Evolutionary conservation across 2,329 filamentous ascomycete genomes (phyloP), one percentile per base, ranked within the genome.

Genomic region (Ceratocystis ficicola): DNA sequence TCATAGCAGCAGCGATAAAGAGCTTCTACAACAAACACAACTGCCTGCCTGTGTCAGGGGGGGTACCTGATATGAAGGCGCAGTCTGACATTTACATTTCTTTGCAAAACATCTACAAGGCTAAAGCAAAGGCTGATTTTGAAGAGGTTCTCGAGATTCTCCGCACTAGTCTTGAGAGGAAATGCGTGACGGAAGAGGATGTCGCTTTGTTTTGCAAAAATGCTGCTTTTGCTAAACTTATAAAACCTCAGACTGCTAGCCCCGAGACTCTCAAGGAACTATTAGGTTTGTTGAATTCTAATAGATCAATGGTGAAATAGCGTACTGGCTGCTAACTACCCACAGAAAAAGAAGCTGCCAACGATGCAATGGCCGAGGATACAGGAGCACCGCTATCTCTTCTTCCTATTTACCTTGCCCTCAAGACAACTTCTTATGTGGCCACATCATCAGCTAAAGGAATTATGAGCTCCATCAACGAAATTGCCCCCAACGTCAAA

Each of bases 1-100:
- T 92, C 68, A 93, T 96, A 70, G 88, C 89, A 7, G 81, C 85
- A 65, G 92, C 93, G 0, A 80, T 97, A 65, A 85, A 85, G 68
- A 73, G 81, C 22, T 99, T 99, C 74, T 86, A 93, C 74, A 75
- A 82, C 8, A 84, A 84, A 65, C 85, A 96, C 73, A 77, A 81
- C 6, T 81, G 86, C 32, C 80, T 99, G 4, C 94, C 94, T 17
- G 79, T 99, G 0, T 87, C 92, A 0, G 95, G 94, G 12, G 86
- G 87, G 2, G 79, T 99, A 1, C 94, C 95, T 1, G 94, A 99
- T 74, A 99, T 99, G 94, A 99, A 99, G 78, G 91, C 94, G 2
- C 84, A 93, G 73, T 96, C 92, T 2, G 84, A 81, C 66, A 88
- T 95, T 69, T 99, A 99, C 77, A 87, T 99, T 70, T 81, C 86